These are phyloP conservation scores for Chytriomyces confervae DNA, from an alignment of 192 early-diverging fungal genomes.

Conservation along the genomic window DNA sequence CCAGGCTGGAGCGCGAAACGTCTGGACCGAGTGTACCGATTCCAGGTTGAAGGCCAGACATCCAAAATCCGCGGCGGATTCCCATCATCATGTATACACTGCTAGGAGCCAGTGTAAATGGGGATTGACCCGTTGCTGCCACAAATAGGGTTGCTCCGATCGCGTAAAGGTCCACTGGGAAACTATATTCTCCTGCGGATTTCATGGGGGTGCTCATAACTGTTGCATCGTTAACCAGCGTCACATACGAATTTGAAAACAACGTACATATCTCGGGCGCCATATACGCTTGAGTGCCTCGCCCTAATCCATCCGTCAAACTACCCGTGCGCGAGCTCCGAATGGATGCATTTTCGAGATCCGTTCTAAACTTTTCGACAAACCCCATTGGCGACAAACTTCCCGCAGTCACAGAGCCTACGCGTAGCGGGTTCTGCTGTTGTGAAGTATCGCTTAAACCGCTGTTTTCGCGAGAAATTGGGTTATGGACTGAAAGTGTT, in stretches of 20 bases:
- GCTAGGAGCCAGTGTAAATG: conserved; percentile 44
- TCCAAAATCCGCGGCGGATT: conserved; percentile 56
- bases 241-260: background rate
- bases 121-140: conserved; percentile 45
- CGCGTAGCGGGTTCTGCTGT: background rate
- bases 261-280: conserved; percentile 51
- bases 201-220: conserved; percentile 5
- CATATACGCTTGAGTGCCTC: conserved; percentile 55
- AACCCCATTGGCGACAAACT: background rate
- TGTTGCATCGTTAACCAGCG: background rate
- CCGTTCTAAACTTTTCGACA: conserved; percentile 1
- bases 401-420: background rate
- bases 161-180: conserved; percentile 59
- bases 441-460: background rate
- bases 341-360: conserved; percentile 5
- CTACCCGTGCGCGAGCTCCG: conserved; percentile 29
- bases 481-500: background rate
- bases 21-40: conserved; percentile 35
- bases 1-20: background rate
- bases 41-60: conserved; percentile 49
- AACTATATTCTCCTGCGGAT: conserved; percentile 40
- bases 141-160: conserved; percentile 55
- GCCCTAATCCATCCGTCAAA: conserved; percentile 50
- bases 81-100: conserved; percentile 52
- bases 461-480: background rate